Base-by-base conservation (phyloP, 1,139 yeast species). In the Pichia sp. region DNA sequence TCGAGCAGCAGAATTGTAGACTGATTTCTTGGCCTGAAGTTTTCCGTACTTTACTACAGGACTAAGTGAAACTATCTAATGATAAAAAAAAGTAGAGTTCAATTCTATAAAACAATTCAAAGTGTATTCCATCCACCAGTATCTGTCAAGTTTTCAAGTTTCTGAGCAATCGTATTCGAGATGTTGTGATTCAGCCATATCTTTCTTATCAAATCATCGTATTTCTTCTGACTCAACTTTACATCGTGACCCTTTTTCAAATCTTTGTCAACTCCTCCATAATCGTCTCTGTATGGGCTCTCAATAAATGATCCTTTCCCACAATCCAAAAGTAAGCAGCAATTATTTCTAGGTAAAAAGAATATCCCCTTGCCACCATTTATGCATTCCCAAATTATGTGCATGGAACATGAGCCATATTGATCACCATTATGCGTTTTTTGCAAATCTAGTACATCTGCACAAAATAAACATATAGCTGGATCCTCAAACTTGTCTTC, bases 41-140 rank as follows among this genome's bases (percentile, higher is more conserved):
- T n/a, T n/a, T n/a, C n/a, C n/a, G n/a, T n/a, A n/a, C n/a, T n/a
- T n/a, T n/a, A n/a, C n/a, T n/a, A n/a, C n/a, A n/a, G n/a, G n/a
- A n/a, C n/a, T n/a, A n/a, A n/a, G n/a, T n/a, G n/a, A n/a, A n/a
- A n/a, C n/a, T n/a, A n/a, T n/a, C n/a, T n/a, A n/a, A n/a, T n/a
- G n/a, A n/a, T n/a, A n/a, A n/a, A n/a, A n/a, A n/a, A n/a, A n/a
- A n/a, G n/a, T n/a, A n/a, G n/a, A n/a, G n/a, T n/a, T n/a, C n/a
- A n/a, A n/a, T n/a, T n/a, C n/a, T n/a, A n/a, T n/a, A n/a, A n/a
- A n/a, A n/a, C n/a, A n/a, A n/a, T n/a, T n/a, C n/a, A 89, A 55
- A 89, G 66, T 1, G 96, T 85, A 53, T 84, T 93, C 98, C 98
- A 91, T 1, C 97, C 97, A 11, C 97, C 97, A 28, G 84, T 77